These are phyloP conservation scores for Massarina eburnea DNA, from an alignment of 2,329 filamentous ascomycete genomes.

Conservation along the genomic window DNA sequence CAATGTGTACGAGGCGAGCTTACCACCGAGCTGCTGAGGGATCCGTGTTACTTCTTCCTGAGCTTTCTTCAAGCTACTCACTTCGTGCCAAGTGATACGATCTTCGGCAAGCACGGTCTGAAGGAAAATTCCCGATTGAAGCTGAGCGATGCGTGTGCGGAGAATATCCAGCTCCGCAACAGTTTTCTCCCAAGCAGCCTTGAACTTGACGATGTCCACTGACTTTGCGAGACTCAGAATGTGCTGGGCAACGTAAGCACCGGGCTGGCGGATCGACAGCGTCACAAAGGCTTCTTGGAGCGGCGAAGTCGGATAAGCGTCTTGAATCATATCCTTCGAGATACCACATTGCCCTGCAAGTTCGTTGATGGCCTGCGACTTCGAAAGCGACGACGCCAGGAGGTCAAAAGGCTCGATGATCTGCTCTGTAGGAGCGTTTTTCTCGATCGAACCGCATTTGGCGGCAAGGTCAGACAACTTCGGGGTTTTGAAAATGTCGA, in stretches of 20 bases:
- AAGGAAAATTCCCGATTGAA: slow-evolving; percentile 27
- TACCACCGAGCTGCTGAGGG: slow-evolving; percentile 26
- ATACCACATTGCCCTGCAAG: slow-evolving; percentile 26
- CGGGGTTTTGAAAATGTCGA: slow-evolving; percentile 35
- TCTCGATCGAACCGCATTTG: slow-evolving; percentile 15
- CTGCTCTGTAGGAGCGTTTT: slow-evolving; percentile 5
- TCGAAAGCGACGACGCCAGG: slow-evolving; percentile 11
- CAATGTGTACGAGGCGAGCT: slow-evolving; percentile 29
- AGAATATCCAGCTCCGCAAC: slow-evolving; percentile 51
- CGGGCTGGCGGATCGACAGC: slow-evolving; percentile 50
- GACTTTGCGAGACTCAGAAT: slow-evolving; percentile 43
- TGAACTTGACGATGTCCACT: slow-evolving; percentile 48
- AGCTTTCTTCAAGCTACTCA: slow-evolving; percentile 18
- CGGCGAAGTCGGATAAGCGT: slow-evolving; percentile 46
- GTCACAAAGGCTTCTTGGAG: slow-evolving; percentile 51
- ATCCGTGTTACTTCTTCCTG: slow-evolving; percentile 16
- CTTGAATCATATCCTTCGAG: slow-evolving; percentile 32
- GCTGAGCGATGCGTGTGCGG: slow-evolving; percentile 46
- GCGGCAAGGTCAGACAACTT: slow-evolving; percentile 33
- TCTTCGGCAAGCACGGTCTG: slow-evolving; percentile 33
- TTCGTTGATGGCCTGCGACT: slow-evolving; percentile 19
- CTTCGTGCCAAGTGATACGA: slow-evolving; percentile 27
- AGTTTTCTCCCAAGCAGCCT: slow-evolving; percentile 49
- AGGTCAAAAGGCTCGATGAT: slow-evolving; percentile 26
- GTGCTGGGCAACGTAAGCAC: slow-evolving; percentile 53